Evolutionary conservation across 2,329 filamentous ascomycete species (phyloP).

Genomic region (Xylaria sp.): DNA sequence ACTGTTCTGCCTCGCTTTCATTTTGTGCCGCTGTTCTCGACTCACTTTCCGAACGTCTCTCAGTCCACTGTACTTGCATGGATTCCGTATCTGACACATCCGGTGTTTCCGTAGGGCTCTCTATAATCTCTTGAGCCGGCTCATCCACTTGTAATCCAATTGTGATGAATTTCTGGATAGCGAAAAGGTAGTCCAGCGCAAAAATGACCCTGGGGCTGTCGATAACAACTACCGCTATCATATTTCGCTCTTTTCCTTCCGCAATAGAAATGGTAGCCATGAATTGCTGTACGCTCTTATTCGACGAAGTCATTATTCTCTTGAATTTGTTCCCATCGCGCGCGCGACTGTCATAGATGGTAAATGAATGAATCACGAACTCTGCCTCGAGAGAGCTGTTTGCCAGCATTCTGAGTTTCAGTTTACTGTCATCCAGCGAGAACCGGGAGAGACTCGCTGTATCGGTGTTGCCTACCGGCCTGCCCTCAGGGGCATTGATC

Average conservation of each 20-base stretch:
- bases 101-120: conserved; percentile 65
- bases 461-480: conserved; percentile 82
- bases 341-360: conserved; percentile 90
- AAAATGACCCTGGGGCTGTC: conserved; percentile 96
- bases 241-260: conserved; percentile 79
- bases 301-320: conserved; percentile 97
- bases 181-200: conserved; percentile 94
- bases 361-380: conserved; percentile 92
- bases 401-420: conserved; percentile 93
- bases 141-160: conserved; percentile 76
- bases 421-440: conserved; percentile 88
- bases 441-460: conserved; percentile 90
- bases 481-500: conserved; percentile 77
- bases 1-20: conserved; percentile 46
- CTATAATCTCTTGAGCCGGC: conserved; percentile 60
- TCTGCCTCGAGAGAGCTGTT: conserved; percentile 94
- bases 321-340: conserved; percentile 94
- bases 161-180: conserved; percentile 84
- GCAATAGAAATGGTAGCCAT: conserved; percentile 98
- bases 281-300: conserved; percentile 94
- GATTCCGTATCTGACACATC: conserved; percentile 71
- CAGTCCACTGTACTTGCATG: conserved; percentile 59
- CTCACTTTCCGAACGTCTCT: conserved; percentile 50
- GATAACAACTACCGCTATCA: conserved; percentile 92
- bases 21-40: conserved; percentile 41